Evolutionary conservation across 495 filamentous ascomycete species (phyloP), one percentile per base, ranked within the genome.

Genomic region (Penicillium chermesinum): DNA sequence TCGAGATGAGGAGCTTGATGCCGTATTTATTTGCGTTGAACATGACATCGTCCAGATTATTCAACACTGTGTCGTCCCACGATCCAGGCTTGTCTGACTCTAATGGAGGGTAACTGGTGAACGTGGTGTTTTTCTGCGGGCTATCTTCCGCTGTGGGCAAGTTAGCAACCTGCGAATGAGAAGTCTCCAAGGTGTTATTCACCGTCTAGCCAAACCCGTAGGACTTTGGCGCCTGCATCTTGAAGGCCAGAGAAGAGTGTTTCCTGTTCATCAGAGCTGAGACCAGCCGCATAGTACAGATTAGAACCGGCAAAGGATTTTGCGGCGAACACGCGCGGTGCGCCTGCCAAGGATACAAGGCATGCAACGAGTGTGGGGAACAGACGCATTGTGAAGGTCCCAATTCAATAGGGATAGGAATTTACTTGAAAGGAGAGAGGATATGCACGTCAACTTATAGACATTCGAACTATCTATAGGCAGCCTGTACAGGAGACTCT

Each of bases 381-480:
- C 10, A 30, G 25, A 30, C 10, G 25, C 25, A 30, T 30, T 10
- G 25, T 30, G n/a, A n/a, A n/a, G n/a, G n/a, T n/a, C n/a, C n/a
- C n/a, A n/a, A n/a, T n/a, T n/a, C n/a, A n/a, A n/a, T n/a, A n/a
- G n/a, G n/a, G n/a, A n/a, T n/a, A n/a, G n/a, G n/a, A n/a, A n/a
- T n/a, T n/a, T 30, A 30, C 5, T 30, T 30, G 25, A 5, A 10
- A 4, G 25, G 25, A 30, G 5, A 30, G 5, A 30, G 10, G 25
- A 10, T 30, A 10, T 30, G 25, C 25, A 30, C 25, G 4, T 30
- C 25, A 30, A 30, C 10, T 30, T 30, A 30, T 30, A 30, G 79
- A 61, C 37, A 82, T 63, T 4, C 73, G 70, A 2, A 75, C 71
- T 4, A n/a, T n/a, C n/a, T n/a, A n/a, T n/a, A n/a, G n/a, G n/a